A percentile compares a stretch with the other conserved stretches of the same genome.
phyloP scores from a whole-genome alignment of 495 filamentous ascomycete species.

The Daldinia grandis region DNA sequence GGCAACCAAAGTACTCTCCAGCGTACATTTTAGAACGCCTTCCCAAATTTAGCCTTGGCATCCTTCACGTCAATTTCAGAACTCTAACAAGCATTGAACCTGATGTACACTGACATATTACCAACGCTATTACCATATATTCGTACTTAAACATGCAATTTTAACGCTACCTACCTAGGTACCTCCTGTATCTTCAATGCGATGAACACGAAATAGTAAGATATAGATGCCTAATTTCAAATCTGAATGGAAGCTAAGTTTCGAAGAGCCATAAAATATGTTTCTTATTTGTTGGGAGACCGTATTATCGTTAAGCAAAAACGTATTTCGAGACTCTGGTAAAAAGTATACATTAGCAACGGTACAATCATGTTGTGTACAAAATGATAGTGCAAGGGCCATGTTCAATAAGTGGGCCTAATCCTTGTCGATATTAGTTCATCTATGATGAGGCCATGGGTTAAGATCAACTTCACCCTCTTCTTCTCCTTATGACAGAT shows the following conservation, averaged over 20 bases:
- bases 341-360: neutral
- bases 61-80: constrained; percentile 39
- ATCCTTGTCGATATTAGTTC: constrained; percentile 11
- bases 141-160: neutral
- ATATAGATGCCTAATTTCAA: neutral
- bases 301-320: neutral
- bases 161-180: too few relatives aligned
- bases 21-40: constrained; percentile 32
- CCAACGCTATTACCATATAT: neutral
- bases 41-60: constrained; percentile 32
- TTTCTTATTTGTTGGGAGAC: neutral
- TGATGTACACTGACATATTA: constrained; percentile 14
- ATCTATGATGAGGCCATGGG: constrained; percentile 8
- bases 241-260: neutral
- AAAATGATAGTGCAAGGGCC: neutral
- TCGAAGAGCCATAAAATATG: neutral
- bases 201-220: neutral
- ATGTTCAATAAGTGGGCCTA: neutral
- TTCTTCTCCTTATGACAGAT: constrained; percentile 21
- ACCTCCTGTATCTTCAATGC: neutral
- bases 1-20: constrained; percentile 1
- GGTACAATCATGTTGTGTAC: neutral
- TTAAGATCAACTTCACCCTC: constrained; percentile 13
- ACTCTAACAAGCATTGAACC: constrained; percentile 29
- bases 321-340: neutral